Conservation (phyloP, 108 stramenopile genomes). For the Skeletonema menzelii region DNA sequence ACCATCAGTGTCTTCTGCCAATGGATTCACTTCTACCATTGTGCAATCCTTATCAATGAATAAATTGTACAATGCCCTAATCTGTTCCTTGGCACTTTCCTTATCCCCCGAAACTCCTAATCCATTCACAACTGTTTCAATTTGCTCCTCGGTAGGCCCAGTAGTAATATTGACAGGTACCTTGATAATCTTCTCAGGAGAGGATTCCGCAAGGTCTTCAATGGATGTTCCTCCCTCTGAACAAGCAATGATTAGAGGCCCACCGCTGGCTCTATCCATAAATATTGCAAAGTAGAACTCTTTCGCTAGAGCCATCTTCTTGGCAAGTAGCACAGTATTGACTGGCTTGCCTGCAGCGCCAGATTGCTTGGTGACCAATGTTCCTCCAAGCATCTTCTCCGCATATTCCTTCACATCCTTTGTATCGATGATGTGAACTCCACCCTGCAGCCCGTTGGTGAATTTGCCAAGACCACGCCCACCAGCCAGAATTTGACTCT, state of each 20-base stretch:
- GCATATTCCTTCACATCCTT: conserved; percentile 51
- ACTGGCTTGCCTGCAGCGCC: conserved; percentile 79
- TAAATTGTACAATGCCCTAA: conserved; percentile 82
- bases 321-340: conserved; percentile 73
- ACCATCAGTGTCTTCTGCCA: conserved; percentile 76
- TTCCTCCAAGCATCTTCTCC: conserved; percentile 60
- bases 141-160: conserved; percentile 72
- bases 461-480: conserved; percentile 71
- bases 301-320: conserved; percentile 71
- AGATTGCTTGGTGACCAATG: conserved; percentile 74
- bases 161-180: conserved; percentile 79
- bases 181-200: conserved; percentile 72
- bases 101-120: conserved; percentile 53
- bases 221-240: conserved; percentile 82
- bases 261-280: conserved; percentile 82
- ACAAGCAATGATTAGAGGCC: conserved; percentile 81
- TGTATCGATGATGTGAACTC: conserved; percentile 65
- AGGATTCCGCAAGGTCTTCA: conserved; percentile 81
- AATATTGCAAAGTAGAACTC: conserved; percentile 90
- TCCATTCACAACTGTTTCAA: conserved; percentile 58
- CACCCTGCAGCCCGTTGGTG: conserved; percentile 71
- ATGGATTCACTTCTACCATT: conserved; percentile 92
- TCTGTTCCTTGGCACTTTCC: conserved; percentile 43
- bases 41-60: conserved; percentile 84
- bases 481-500: conserved; percentile 74